Evolutionary conservation across 305 asterid species (phyloP).

Genomic region (Solanum chacoense): DNA sequence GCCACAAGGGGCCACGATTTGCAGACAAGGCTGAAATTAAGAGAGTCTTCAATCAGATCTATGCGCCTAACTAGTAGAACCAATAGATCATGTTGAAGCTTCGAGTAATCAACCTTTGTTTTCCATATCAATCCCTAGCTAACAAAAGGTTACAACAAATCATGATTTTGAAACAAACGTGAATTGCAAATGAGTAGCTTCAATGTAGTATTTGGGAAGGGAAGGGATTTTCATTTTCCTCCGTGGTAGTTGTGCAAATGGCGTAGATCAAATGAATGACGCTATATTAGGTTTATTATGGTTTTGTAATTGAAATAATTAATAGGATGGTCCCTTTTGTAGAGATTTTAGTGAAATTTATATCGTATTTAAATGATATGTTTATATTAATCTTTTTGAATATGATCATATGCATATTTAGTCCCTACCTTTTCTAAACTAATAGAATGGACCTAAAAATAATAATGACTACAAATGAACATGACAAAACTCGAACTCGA

Average conservation of each 20-base stretch:
- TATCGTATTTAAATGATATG: too few species aligned
- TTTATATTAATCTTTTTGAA: too few species aligned
- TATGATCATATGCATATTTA: background rate
- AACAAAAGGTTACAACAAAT: too few species aligned
- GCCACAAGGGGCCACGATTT: background rate
- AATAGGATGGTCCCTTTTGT: background rate
- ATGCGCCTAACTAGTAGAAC: background rate
- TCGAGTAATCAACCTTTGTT: background rate
- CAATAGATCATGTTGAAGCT: background rate
- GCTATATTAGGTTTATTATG: background rate
- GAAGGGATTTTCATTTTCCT: background rate
- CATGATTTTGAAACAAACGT: background rate
- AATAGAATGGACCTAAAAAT: too few species aligned
- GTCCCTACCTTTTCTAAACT: too few species aligned
- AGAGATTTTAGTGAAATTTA: background rate
- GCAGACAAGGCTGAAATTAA: background rate
- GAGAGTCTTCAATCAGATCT: background rate
- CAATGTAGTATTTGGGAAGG: background rate
- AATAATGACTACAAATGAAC: background rate
- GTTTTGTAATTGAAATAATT: background rate
- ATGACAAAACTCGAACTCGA: too few species aligned
- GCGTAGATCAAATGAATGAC: background rate
- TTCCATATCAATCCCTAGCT: background rate
- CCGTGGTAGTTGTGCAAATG: background rate
- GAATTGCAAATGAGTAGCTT: background rate